phyloP scores from a whole-genome alignment of 2,329 filamentous ascomycete genomes.

The Thielaviopsis ethacetica region DNA sequence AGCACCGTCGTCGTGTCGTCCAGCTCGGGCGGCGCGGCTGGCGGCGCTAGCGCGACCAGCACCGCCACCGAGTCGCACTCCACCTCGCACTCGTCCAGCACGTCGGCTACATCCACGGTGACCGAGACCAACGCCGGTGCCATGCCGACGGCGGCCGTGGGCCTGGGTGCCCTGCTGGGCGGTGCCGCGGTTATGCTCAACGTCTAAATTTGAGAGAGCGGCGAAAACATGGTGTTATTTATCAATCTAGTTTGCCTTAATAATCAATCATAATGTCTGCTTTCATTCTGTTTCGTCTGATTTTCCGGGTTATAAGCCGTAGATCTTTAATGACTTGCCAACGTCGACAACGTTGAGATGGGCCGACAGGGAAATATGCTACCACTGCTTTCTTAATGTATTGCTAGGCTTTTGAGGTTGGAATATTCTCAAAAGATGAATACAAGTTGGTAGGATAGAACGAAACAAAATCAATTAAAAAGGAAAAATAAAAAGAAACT shows the following conservation, averaged over 20 bases:
- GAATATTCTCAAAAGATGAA: no score
- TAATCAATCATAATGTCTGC: background rate
- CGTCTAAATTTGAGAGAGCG: slow-evolving; percentile 20
- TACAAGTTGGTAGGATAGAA: no score
- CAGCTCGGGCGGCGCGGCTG: slow-evolving; percentile 12
- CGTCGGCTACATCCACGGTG: slow-evolving; percentile 5
- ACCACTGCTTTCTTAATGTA: no score
- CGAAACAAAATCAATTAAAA: no score
- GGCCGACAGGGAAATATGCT: no score
- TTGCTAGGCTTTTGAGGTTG: no score
- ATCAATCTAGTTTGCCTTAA: background rate
- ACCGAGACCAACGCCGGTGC: slow-evolving; percentile 17
- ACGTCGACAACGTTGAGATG: no score
- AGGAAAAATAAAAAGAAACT: no score
- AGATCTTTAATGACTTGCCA: no score
- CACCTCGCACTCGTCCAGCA: slow-evolving; percentile 9
- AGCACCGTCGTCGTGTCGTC: slow-evolving; percentile 14
- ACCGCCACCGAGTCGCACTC: slow-evolving; percentile 12
- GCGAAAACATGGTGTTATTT: background rate
- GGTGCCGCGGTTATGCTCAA: slow-evolving; percentile 29
- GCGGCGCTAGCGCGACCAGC: slow-evolving; percentile 7
- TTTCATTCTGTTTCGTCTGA: no score
- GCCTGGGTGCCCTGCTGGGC: slow-evolving; percentile 29
- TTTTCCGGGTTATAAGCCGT: no score
- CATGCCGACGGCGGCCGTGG: slow-evolving; percentile 26